These are phyloP conservation scores for Mycena crocata DNA, from an alignment of 768 basidiomycete species.

Conservation along the genomic window DNA sequence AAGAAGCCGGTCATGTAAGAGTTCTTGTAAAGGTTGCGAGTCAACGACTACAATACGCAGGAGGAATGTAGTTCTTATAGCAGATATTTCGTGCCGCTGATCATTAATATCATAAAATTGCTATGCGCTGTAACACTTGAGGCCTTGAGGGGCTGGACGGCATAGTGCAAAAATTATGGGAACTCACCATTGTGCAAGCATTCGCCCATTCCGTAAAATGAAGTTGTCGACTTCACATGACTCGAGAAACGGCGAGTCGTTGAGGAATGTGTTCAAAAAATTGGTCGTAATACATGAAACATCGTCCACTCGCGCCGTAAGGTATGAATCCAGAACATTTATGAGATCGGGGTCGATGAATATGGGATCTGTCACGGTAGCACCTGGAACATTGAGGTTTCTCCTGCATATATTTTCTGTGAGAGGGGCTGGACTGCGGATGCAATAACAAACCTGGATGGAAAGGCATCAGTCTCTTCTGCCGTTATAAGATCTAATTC, in stretches of 20 bases:
- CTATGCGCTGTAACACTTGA: conserved; percentile 71
- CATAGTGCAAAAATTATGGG: background rate
- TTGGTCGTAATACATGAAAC: conserved; percentile 67
- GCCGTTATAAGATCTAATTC: conserved; percentile 59
- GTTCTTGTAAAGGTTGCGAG: conserved; percentile 65
- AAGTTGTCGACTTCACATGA: conserved; percentile 80
- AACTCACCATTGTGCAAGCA: conserved; percentile 70
- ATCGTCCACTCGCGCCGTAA: conserved; percentile 60
- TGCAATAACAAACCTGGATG: conserved; percentile 61
- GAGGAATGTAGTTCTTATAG: conserved; percentile 66
- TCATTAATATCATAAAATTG: conserved; percentile 73
- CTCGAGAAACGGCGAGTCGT: conserved; percentile 70
- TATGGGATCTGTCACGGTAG: conserved; percentile 66
- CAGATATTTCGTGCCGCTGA: conserved; percentile 65
- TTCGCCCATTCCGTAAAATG: conserved; percentile 68
- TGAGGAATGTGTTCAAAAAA: conserved; percentile 71
- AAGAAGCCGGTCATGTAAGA: conserved; percentile 57
- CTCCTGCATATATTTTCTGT: conserved; percentile 53
- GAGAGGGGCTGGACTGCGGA: background rate
- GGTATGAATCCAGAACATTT: conserved; percentile 62
- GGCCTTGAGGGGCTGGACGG: conserved; percentile 10
- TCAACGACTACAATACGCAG: conserved; percentile 73
- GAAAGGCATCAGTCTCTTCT: conserved; percentile 61
- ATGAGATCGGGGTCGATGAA: conserved; percentile 69
- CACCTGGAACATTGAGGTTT: conserved; percentile 55